Evolutionary conservation across 2,329 filamentous ascomycete species (phyloP).

Genomic region (Geosmithia morbida): DNA sequence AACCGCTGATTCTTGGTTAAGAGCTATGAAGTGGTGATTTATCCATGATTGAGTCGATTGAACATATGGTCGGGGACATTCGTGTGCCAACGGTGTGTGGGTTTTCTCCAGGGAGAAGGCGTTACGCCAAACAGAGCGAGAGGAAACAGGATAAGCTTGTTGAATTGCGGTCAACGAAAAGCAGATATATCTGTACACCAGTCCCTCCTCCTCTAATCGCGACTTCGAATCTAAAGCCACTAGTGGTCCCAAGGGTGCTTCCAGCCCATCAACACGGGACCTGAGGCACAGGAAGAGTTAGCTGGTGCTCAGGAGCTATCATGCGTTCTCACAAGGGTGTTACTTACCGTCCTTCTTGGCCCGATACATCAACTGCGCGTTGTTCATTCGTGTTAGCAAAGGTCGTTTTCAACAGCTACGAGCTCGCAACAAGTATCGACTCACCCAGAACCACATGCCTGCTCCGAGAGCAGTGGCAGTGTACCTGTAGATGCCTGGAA

Average conservation of each 20-base stretch:
- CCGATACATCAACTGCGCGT: constrained; percentile 72
- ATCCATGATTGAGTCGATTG: too few species aligned
- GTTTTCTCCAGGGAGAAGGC: too few species aligned
- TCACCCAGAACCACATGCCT: constrained; percentile 98
- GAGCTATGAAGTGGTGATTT: too few species aligned
- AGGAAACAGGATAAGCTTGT: neutral
- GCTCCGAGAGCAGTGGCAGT: constrained; percentile 78
- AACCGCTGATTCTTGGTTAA: neutral
- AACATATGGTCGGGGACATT: too few species aligned
- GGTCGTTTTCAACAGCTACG: neutral
- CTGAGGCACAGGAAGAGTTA: constrained; percentile 19
- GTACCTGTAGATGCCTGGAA: constrained; percentile 60
- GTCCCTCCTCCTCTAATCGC: neutral
- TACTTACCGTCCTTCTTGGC: constrained; percentile 78
- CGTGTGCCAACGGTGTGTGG: too few species aligned
- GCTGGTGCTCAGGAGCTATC: neutral
- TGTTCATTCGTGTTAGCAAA: neutral
- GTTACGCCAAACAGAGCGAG: neutral
- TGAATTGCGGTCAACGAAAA: neutral
- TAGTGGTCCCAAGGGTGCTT: constrained; percentile 96
- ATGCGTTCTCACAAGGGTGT: neutral
- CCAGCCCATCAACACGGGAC: constrained; percentile 72
- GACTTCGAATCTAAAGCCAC: constrained; percentile 10
- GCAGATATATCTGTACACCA: neutral
- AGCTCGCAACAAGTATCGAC: constrained; percentile 16